Percentiles rank a stretch among this genome's conserved stretches.
Evolutionary conservation across 2,329 filamentous ascomycete genomes (phyloP).

Genomic region (Zymoseptoria tritici): DNA sequence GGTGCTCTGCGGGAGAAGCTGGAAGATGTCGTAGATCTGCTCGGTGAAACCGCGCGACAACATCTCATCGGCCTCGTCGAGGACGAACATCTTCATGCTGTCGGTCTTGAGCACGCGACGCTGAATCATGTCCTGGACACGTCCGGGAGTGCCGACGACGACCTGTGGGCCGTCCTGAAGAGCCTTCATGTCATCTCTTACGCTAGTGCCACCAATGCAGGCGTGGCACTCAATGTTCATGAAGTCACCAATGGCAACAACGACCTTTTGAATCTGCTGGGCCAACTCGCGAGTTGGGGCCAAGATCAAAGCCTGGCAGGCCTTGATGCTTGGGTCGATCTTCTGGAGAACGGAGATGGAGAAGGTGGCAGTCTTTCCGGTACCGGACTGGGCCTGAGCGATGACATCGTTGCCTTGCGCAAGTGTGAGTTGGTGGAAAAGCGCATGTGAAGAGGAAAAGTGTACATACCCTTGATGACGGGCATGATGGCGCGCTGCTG

Average conservation of each 20-base stretch:
- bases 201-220: constrained; percentile 97
- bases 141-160: constrained; percentile 94
- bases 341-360: constrained; percentile 98
- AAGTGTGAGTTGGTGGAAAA: constrained; percentile 8
- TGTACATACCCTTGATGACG: constrained; percentile 90
- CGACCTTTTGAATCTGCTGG: constrained; percentile 99
- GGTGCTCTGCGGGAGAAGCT: constrained; percentile 93
- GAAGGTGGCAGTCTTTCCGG: constrained; percentile 99
- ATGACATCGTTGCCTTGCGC: constrained; percentile 87
- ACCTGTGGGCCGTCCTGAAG: constrained; percentile 94
- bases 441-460: background rate
- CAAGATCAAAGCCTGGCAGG: constrained; percentile 95
- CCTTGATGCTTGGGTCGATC: constrained; percentile 90
- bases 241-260: constrained; percentile 97
- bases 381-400: constrained; percentile 98
- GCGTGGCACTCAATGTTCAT: constrained; percentile 99
- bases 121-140: constrained; percentile 99
- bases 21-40: constrained; percentile 99
- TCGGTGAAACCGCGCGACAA: constrained; percentile 98
- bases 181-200: constrained; percentile 97
- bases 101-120: constrained; percentile 95
- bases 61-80: constrained; percentile 99
- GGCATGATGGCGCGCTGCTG: constrained; percentile 99
- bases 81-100: constrained; percentile 99
- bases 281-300: constrained; percentile 97